A percentile compares a stretch with the other conserved stretches of the same genome.
Conservation (phyloP, 2,329 filamentous ascomycete species). For the Neocucurbitaria cava region DNA sequence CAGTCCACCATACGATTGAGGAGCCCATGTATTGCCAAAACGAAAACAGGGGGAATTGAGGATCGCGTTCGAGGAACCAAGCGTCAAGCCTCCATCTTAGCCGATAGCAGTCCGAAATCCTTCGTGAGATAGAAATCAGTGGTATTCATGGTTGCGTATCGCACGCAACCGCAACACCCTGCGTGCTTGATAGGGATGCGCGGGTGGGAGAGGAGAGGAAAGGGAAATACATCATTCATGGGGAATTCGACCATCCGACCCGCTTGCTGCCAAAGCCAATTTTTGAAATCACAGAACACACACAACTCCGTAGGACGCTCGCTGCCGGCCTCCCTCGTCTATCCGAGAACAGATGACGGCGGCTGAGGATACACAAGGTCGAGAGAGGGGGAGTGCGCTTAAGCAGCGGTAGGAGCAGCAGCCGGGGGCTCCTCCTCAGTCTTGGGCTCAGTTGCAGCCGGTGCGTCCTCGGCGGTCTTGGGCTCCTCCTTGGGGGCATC, state of each 20-base stretch:
- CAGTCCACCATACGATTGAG: conserved; percentile 30
- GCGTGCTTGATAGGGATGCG: conserved; percentile 34
- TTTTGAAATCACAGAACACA: conserved; percentile 49
- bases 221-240: conserved; percentile 51
- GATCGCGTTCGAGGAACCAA: conserved; percentile 42
- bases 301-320: conserved; percentile 49
- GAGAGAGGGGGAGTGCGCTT: conserved; percentile 39
- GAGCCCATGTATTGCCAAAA: conserved; percentile 38
- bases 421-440: conserved; percentile 41
- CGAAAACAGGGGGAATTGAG: conserved; percentile 45
- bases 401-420: conserved; percentile 42
- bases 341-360: conserved; percentile 41
- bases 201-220: conserved; percentile 34
- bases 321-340: conserved; percentile 45
- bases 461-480: conserved; percentile 59
- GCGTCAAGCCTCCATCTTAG: conserved; percentile 29
- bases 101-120: conserved; percentile 25
- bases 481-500: conserved; percentile 69
- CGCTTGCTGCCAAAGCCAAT: conserved; percentile 51
- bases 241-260: conserved; percentile 48
- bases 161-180: conserved; percentile 25
- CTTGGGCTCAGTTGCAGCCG: conserved; percentile 47
- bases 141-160: conserved; percentile 20
- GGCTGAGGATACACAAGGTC: conserved; percentile 45
- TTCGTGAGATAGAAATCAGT: conserved; percentile 35